These are phyloP conservation scores for Moricandia moricandioides DNA, from an alignment of 345 rosid genomes.

Conservation along the genomic window DNA sequence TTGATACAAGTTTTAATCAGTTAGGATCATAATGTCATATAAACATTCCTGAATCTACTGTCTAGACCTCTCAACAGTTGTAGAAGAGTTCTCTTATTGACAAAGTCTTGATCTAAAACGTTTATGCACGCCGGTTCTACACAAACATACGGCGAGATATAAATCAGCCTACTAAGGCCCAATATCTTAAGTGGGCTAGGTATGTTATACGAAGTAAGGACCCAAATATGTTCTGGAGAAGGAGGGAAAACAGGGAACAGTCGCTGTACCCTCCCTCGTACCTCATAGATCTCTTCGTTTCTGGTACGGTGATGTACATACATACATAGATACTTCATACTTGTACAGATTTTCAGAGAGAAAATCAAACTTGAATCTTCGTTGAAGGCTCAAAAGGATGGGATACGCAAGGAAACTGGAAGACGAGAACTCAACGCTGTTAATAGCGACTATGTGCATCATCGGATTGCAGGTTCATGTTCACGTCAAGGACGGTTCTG, in stretches of 20 bases:
- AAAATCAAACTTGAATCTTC: not conserved
- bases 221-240: not conserved
- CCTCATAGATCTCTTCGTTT: not conserved
- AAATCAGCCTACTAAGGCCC: not conserved
- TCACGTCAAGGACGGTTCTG: conserved; percentile 76
- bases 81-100: no score
- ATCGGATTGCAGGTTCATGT: conserved; percentile 81
- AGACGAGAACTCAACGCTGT: conserved; percentile 40
- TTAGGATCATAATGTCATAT: no score
- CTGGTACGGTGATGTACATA: not conserved
- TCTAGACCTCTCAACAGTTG: no score
- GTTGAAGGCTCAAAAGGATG: conserved; percentile 31
- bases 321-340: not conserved
- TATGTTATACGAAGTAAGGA: not conserved
- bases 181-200: not conserved
- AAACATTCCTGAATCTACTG: no score
- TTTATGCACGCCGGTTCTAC: not conserved
- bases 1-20: no score
- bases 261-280: not conserved
- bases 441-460: conserved; percentile 68
- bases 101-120: no score
- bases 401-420: conserved; percentile 47
- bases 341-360: not conserved
- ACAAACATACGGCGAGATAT: not conserved
- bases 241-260: not conserved